Conservation (phyloP, 2,329 filamentous ascomycete genomes). For the Neopestalotiopsis sp. region DNA sequence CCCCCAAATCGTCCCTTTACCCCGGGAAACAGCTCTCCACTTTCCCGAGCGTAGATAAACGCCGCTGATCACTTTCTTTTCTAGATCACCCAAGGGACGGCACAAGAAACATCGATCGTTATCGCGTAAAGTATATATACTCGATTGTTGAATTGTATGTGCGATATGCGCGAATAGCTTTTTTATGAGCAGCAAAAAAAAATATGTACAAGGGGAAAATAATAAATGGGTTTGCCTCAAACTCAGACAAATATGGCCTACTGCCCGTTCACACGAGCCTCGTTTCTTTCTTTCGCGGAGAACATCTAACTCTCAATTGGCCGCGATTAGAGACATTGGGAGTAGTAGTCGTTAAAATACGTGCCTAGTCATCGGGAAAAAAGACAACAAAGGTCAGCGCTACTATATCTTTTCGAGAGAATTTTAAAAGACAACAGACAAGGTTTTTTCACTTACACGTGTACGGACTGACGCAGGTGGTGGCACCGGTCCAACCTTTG, state of each 20-base stretch:
- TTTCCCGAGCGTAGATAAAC: background rate
- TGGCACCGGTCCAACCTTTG: conserved; percentile 10
- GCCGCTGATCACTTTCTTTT: background rate
- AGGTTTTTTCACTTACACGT: conserved; percentile 1
- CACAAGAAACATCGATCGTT: background rate
- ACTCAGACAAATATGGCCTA: too few species aligned
- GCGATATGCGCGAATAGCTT: conserved; percentile 28
- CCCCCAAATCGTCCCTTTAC: background rate
- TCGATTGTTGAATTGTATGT: background rate
- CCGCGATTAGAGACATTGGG: conserved; percentile 10
- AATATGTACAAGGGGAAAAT: conserved; percentile 9
- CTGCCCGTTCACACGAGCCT: too few species aligned
- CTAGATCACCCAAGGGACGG: too few species aligned
- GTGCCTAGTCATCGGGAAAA: background rate
- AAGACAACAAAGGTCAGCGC: background rate
- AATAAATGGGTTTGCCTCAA: too few species aligned
- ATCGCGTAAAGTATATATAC: background rate
- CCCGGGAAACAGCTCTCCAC: background rate
- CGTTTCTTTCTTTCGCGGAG: background rate
- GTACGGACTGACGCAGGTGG: conserved; percentile 12
- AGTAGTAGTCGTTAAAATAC: conserved; percentile 17
- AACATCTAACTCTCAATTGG: background rate
- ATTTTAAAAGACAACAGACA: too few species aligned
- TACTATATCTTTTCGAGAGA: background rate
- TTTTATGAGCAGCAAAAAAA: too few species aligned